These are phyloP conservation scores for Mycena belliarum DNA, from an alignment of 768 basidiomycete genomes.

Conservation along the genomic window DNA sequence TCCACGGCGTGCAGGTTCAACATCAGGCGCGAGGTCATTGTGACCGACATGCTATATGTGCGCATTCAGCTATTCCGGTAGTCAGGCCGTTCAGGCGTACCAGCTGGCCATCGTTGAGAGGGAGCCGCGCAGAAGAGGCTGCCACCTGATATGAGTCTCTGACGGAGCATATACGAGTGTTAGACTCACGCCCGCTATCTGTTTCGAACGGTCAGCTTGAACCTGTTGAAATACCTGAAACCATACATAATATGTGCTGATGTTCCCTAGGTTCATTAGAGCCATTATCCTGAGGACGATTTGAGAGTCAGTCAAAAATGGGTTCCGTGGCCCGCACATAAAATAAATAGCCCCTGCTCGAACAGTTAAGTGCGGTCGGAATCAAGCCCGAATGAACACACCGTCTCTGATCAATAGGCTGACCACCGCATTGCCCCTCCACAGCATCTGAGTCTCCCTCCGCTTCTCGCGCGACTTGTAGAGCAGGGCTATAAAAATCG, in stretches of 20 bases:
- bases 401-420: slow-evolving; percentile 12
- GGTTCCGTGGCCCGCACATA: not conserved
- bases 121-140: slow-evolving; percentile 10
- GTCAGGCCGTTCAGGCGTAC: not conserved
- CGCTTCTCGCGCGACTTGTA: not conserved
- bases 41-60: slow-evolving; percentile 23
- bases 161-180: too few relatives aligned
- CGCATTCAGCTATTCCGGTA: not conserved
- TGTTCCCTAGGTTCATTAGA: slow-evolving; percentile 25
- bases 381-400: not conserved
- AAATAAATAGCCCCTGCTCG: slow-evolving; percentile 11
- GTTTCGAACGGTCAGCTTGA: not conserved
- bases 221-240: too few relatives aligned
- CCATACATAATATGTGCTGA: slow-evolving; percentile 13
- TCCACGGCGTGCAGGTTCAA: slow-evolving; percentile 33
- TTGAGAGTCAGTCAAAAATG: not conserved
- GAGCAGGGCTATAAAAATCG: slow-evolving; percentile 3
- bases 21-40: slow-evolving; percentile 40
- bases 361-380: not conserved
- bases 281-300: slow-evolving; percentile 3
- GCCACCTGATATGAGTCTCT: not conserved
- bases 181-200: slow-evolving; percentile 5
- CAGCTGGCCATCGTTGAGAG: slow-evolving; percentile 14
- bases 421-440: not conserved
- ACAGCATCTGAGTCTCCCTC: not conserved